phyloP scores from a whole-genome alignment of 257 asterid genomes.

The Solanum piurae region DNA sequence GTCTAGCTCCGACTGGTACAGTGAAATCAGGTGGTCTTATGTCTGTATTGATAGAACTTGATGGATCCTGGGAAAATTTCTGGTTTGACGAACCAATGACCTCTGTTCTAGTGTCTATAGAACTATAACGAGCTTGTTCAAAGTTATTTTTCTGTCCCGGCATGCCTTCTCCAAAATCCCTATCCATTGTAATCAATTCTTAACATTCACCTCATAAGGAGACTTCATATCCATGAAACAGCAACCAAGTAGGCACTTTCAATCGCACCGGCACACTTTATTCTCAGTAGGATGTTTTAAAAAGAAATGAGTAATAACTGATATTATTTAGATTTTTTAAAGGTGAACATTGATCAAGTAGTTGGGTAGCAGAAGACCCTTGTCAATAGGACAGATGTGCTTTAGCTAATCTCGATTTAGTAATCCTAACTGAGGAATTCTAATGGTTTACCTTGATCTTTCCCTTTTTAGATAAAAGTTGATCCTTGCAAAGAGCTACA shows the following conservation, averaged over 20 bases:
- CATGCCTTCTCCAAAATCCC: constrained; percentile 30
- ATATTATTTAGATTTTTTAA: neutral
- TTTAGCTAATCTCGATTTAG: neutral
- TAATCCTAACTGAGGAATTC: neutral
- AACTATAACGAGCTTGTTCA: constrained; percentile 37
- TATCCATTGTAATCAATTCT: constrained; percentile 31
- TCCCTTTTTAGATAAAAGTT: neutral
- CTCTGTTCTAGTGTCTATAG: constrained; percentile 40
- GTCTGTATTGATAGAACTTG: constrained; percentile 37
- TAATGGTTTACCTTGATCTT: neutral
- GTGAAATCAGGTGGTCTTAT: constrained; percentile 45
- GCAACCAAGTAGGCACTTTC: neutral
- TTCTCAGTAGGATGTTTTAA: neutral
- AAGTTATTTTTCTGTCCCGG: constrained; percentile 31
- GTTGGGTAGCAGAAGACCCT: neutral
- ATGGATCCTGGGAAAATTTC: constrained; percentile 43
- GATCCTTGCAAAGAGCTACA: neutral
- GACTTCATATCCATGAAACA: neutral
- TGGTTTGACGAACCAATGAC: constrained; percentile 46
- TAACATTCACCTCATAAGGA: neutral
- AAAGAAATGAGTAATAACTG: neutral
- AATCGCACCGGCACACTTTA: neutral
- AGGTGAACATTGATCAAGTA: neutral
- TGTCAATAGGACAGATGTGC: neutral
- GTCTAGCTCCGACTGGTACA: constrained; percentile 41